Base-by-base conservation (phyloP, 2,329 filamentous ascomycete species). In the Colletotrichum noveboracense region DNA sequence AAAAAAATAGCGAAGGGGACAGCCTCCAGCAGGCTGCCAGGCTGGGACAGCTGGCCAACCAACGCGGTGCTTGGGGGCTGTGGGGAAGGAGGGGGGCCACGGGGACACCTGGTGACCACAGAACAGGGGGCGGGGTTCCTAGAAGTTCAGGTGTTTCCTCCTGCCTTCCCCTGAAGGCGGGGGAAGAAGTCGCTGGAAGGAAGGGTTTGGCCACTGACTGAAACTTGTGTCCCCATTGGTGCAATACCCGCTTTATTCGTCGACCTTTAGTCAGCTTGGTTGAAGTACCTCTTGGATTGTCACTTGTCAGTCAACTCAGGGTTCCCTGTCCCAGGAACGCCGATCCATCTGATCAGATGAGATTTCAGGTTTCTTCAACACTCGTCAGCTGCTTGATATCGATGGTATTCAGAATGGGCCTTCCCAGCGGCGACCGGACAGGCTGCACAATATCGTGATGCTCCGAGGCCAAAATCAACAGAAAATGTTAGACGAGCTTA, bases 331-430 rank as follows among this genome's bases (percentile, higher is more conserved):
- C 48, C 36, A 60, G 10, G 9, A 21, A 38, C 48, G 68, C 36
- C 68, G 72, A 74, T 61, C 67, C 34, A 16, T 71, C 61, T 66
- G 36, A 71, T 38, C 72, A 36, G 66, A 10, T n/a, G n/a, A 26
- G 38, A 66, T 66, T 65, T 43, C 36, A 55, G 70, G 58, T 62
- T 62, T 62, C 58, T 21, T 36, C 43, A 52, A 52, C 6, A 52
- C 43, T 52, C 43, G n/a, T 10, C 43, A 52, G 43, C 43, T 52
- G 43, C 43, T 52, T 52, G 43, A 21, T 21, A 52, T 52, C 5
- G 43, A 52, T 21, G n/a, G 43, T 52, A 13, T 13, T 21, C 43
- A 1, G 0, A 12, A 52, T 12, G 12, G 43, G 43, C 6, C 43
- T 21, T 52, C 43, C 18, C 43, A 52, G n/a, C 6, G 21, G 10